A percentile compares a stretch with the other conserved stretches of the same genome.
Conservation (phyloP, 148 eudicot species). For the Euryodendron excelsum region DNA sequence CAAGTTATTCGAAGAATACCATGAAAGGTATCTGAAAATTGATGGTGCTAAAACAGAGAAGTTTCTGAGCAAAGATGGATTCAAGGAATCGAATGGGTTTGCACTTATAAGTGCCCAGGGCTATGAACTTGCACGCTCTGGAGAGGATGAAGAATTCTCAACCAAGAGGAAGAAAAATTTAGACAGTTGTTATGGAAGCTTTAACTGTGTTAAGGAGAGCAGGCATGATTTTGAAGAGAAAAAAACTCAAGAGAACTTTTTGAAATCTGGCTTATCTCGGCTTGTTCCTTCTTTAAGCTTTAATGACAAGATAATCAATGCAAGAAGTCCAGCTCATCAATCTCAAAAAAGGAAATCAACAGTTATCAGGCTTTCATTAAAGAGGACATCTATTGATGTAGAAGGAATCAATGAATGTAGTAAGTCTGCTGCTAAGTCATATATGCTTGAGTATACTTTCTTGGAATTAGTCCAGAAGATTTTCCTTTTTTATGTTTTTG, state of each 20-base stretch:
- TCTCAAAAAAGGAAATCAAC: constrained; percentile 52
- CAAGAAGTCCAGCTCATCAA: constrained; percentile 26
- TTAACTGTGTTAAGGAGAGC: constrained; percentile 39
- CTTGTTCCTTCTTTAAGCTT: constrained; percentile 48
- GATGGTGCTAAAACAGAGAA: constrained; percentile 40
- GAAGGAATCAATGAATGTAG: constrained; percentile 46
- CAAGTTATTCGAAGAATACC: constrained; percentile 49
- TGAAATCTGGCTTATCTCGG: constrained; percentile 50
- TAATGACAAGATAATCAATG: constrained; percentile 40
- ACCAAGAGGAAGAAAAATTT: constrained; percentile 42
- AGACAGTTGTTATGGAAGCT: constrained; percentile 47
- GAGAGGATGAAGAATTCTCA: constrained; percentile 41
- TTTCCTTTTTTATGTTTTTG: not conserved
- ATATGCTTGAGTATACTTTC: not conserved
- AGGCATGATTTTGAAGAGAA: constrained; percentile 36
- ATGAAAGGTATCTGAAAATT: constrained; percentile 40
- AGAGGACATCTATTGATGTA: constrained; percentile 61
- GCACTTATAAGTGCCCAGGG: constrained; percentile 28
- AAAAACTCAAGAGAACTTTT: constrained; percentile 27
- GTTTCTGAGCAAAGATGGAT: constrained; percentile 25
- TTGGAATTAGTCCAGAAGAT: not conserved
- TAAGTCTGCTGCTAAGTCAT: constrained; percentile 22
- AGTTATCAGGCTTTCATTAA: constrained; percentile 66
- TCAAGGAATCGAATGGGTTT: constrained; percentile 28
- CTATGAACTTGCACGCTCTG: constrained; percentile 27